Evolutionary conservation across 169 alveolate genomes (phyloP), one percentile per base, ranked within the genome.

Genomic region (Eimeria necatrix): DNA sequence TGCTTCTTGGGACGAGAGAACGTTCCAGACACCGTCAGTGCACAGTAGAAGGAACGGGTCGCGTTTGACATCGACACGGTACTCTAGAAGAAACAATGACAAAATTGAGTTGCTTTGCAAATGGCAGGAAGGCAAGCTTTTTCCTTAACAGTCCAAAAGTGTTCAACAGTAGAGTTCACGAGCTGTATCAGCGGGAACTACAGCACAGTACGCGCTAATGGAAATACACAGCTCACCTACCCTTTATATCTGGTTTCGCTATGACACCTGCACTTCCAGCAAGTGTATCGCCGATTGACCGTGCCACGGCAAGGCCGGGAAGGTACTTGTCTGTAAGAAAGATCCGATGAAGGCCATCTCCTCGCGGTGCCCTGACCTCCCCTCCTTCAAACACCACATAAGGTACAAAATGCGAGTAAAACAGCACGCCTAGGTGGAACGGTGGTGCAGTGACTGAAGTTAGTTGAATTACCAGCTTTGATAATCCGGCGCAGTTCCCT

Each of bases 251-350:
- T 4, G 99, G 99, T 9, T 95, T 97, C 41, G 98, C 97, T 61
- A 97, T 97, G 85, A 98, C 98, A 5, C 99, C 99, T 8, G 97
- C 97, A 56, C 95, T 91, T 70, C 97, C 92, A 6, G 98, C 98
- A 12, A 98, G 94, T 26, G 97, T 96, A 92, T 98, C 99, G 2
- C 99, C 99, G n/a, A 98, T 95, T 59, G 99, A 98, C 81, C 99
- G 96, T 61, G 98, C 97, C 98, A 98, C 97, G 41, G 99, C 98
- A 92, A 98, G 94, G 8, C 99, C 99, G 32, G 99, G 99, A 89
- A 96, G 96, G 87, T 96, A 91, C 85, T 95, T 96, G 68, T 96
- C 96, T 89, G 97, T 96, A 71, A 97, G 91, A 95, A 97, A 98
- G 48, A 98, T 98, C 26, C 99, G 97, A 89, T 95, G 95, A 46